Evolutionary conservation across 2,329 filamentous ascomycete genomes (phyloP), one percentile per base, ranked within the genome.

Genomic region (Annulohypoxylon truncatum): DNA sequence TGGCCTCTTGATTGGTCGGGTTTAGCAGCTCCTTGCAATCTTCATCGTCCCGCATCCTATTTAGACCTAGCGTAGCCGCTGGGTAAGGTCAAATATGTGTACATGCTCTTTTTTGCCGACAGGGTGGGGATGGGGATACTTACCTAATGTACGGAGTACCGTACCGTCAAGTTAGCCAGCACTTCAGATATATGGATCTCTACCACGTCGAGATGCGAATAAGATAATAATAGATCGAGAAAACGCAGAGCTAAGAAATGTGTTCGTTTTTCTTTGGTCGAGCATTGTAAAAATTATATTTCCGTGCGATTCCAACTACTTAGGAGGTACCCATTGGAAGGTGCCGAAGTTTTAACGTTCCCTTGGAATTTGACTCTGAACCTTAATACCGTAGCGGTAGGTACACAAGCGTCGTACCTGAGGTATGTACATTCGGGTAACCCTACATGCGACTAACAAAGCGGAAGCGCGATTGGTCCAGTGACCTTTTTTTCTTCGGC

Each of bases 401-500:
- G 28, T 35, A 52, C 13, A 33, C 18, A 22, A 33, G 15, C 29
- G 28, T 20, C 48, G 9, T 18, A 26, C 13, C 31, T 26, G 5
- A 52, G 18, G 35, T 44, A 55, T 18, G 24, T 55, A 47, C 53
- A 31, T 29, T 12, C 7, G 8, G 33, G 9, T 26, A 20, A 22
- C 24, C 6, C n/a, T 54, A 61, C 42, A 54, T 61, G 59, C 52
- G 26, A 52, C 46, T 52, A 62, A 47, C 26, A 62, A 38, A 56
- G 52, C 38, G 47, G 38, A 6, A 40, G 28, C 47, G 38, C 47
- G 29, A 63, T 63, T 63, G 46, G 53, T 58, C 60, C 31, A 53
- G 60, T 63, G 60, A 63, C 60, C 60, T 56, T 56, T 62, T 63
- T 55, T 61, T 60, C 26, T 20, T 51, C 29, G 47, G 60, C 47